Conservation (phyloP, 2,329 filamentous ascomycete species). For the Bipolaris bicolor region DNA sequence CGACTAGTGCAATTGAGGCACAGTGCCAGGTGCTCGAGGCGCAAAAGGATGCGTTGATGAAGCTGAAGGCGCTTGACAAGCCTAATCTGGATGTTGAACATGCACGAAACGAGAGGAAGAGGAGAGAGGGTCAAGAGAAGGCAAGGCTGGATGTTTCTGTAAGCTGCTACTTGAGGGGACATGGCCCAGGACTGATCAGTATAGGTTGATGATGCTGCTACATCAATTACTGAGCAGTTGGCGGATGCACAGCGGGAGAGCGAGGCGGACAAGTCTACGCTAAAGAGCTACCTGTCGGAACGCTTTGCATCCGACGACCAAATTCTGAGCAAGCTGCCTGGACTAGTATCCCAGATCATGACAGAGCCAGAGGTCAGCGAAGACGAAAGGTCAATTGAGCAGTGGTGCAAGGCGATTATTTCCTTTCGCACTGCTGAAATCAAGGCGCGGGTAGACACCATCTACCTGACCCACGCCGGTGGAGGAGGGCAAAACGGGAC, state of each 20-base stretch:
- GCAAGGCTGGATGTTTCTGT: constrained; percentile 51
- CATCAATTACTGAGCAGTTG: constrained; percentile 43
- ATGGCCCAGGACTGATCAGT: constrained; percentile 1
- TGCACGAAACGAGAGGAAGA: constrained; percentile 47
- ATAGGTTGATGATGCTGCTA: constrained; percentile 42
- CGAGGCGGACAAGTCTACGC: constrained; percentile 52
- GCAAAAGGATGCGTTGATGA: constrained; percentile 67
- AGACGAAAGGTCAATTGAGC: constrained; percentile 60
- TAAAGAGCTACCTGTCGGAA: constrained; percentile 58
- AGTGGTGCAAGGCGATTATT: constrained; percentile 58
- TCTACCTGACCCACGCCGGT: constrained; percentile 57
- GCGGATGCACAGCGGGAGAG: constrained; percentile 56
- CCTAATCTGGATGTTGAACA: constrained; percentile 49
- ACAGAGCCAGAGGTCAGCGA: constrained; percentile 55
- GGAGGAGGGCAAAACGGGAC: constrained; percentile 11
- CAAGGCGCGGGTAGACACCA: constrained; percentile 55
- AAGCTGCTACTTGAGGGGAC: background rate
- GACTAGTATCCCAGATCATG: constrained; percentile 67
- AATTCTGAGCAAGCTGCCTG: constrained; percentile 68
- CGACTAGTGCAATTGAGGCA: constrained; percentile 68
- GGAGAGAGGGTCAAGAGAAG: constrained; percentile 49
- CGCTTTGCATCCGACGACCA: constrained; percentile 68
- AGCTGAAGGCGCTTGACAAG: constrained; percentile 57
- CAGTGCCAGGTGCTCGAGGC: constrained; percentile 67
- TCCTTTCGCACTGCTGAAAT: constrained; percentile 51